These are phyloP conservation scores for Polymyxa betae DNA, from an alignment of 208 protist genomes.

Conservation along the genomic window DNA sequence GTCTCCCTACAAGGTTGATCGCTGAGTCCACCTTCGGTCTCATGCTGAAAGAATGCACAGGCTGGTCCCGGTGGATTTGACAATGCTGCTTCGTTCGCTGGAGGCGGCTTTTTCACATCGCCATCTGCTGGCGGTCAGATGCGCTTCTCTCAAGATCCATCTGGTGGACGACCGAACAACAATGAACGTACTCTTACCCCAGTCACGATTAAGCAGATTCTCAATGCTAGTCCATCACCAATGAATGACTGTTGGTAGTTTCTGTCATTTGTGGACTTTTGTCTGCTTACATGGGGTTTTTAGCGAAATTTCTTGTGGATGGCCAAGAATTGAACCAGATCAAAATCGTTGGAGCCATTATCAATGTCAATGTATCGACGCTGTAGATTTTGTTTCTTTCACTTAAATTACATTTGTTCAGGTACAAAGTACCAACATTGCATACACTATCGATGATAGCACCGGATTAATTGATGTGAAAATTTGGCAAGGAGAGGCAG, in stretches of 20 bases:
- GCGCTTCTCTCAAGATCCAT: neutral
- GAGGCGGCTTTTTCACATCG: slow-evolving; percentile 41
- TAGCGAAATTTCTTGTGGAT: slow-evolving; percentile 32
- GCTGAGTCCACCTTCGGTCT: neutral
- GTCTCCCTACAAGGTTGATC: neutral
- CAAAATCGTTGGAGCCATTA: slow-evolving; percentile 43
- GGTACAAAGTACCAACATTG: slow-evolving; percentile 44
- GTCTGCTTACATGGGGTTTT: neutral
- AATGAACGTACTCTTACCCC: slow-evolving; percentile 18
- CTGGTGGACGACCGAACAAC: neutral
- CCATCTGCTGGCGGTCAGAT: neutral
- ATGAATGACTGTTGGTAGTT: neutral
- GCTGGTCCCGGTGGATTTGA: neutral
- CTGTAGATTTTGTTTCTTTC: neutral
- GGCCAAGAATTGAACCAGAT: slow-evolving; percentile 28
- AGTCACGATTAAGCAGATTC: slow-evolving; percentile 48
- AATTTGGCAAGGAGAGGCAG: neutral
- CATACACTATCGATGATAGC: slow-evolving; percentile 48
- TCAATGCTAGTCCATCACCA: neutral
- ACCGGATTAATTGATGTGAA: slow-evolving; percentile 23
- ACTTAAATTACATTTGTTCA: neutral
- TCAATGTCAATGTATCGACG: neutral
- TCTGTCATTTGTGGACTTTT: neutral
- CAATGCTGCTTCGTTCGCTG: slow-evolving; percentile 1
- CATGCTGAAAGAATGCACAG: neutral